These are phyloP conservation scores for Coccomyxa sp. DNA, from an alignment of 139 green algal species.

Conservation along the genomic window DNA sequence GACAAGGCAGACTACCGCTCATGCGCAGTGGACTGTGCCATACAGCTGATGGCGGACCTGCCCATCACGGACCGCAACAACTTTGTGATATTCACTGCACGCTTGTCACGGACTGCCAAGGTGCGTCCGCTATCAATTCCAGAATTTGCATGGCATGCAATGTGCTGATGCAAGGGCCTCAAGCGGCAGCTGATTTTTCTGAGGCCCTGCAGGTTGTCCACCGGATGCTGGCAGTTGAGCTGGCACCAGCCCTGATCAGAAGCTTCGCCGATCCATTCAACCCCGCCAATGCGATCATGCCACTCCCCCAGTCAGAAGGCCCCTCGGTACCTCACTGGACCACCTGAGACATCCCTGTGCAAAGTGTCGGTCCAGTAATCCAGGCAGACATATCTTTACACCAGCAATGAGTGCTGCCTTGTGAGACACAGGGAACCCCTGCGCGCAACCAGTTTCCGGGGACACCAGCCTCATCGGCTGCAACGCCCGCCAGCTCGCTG, in stretches of 20 bases:
- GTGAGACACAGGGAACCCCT: too few species aligned
- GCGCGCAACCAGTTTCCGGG: too few species aligned
- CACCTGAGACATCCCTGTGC: too few species aligned
- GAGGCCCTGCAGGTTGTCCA: constrained; percentile 31
- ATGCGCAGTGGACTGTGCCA: constrained; percentile 26
- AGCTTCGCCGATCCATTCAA: constrained; percentile 40
- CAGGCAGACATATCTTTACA: too few species aligned
- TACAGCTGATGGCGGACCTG: constrained; percentile 31
- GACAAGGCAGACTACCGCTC: constrained; percentile 58
- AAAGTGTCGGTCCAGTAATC: too few species aligned
- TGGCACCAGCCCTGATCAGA: constrained; percentile 48
- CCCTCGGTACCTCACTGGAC: not conserved
- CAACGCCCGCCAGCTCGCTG: too few species aligned
- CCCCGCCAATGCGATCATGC: not conserved
- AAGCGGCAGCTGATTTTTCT: too few species aligned
- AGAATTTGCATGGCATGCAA: not conserved
- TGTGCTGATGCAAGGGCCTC: too few species aligned
- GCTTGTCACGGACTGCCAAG: constrained; percentile 38
- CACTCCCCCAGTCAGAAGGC: constrained; percentile 1
- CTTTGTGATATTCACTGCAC: constrained; percentile 35
- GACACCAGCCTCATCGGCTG: too few species aligned
- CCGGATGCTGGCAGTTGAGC: constrained; percentile 51
- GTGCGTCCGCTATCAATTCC: not conserved
- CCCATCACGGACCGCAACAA: constrained; percentile 20
- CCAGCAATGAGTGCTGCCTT: too few species aligned